Evolutionary conservation across 106 monocot genomes (phyloP), one percentile per base, ranked within the genome.

Genomic region (Apostasia ramifera): DNA sequence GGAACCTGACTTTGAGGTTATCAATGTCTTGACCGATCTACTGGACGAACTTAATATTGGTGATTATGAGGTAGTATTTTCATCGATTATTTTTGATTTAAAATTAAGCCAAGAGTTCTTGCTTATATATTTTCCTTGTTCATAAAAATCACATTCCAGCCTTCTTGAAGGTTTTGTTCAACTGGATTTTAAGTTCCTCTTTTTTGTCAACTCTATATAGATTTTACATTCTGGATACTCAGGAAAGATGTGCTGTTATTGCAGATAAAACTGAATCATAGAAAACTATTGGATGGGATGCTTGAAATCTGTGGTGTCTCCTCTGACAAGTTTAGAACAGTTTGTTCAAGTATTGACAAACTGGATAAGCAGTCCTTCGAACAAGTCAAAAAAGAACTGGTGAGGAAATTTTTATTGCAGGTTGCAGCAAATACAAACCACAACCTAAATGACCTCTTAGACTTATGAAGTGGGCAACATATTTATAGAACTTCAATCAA

Each of bases 341-440:
- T 99, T 47, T 99, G 98, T 76, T 99, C 98, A 37, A 99, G 93
- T 68, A 93, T 99, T 69, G 98, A 99, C 79, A 99, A 99, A 69
- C 69, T 99, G 57, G 98, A 99, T 67, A 99, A 99, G 72, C 93
- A 85, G 68, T 67, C 98, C 54, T 99, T 99, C 71, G 98, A 99
- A 49, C 84, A 99, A 72, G 78, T 99, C 6, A 93, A 83, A 67
- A 88, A 83, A 68, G 98, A 99, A 87, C 72, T 99, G 83, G 98
- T 99, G 59, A 81, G 92, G 47, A n/a, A 26, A 26, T 26, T 26
- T 26, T 26, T 26, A 26, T 26, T 26, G 26, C 26, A 26, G 26
- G 26, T 26, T 26, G 26, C 26, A 26, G 26, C 26, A 26, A 26
- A 26, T 26, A 26, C 26, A 26, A 26, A 26, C 26, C 26, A 26